Evolutionary conservation across 345 rosid species (phyloP), one percentile per base, ranked within the genome.

Genomic region (Sonneratia alba): DNA sequence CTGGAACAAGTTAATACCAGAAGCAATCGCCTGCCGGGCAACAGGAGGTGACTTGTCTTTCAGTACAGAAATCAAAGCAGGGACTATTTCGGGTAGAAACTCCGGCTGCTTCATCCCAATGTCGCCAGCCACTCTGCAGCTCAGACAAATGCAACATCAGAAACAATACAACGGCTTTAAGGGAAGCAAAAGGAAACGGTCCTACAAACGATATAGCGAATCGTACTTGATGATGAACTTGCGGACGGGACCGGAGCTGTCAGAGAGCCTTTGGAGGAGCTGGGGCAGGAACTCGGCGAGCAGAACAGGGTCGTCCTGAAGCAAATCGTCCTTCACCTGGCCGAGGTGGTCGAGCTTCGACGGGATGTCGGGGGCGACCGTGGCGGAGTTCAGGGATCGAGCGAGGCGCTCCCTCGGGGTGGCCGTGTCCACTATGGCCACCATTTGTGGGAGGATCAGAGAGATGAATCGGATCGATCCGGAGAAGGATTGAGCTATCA

Each of bases 31-130:
- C 81, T 92, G 98, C 72, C 97, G 88, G 70, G 84, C 89, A 71
- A 92, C 99, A 62, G 97, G 96, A 0, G 99, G 98, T 10, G 91
- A 85, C 76, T 73, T 85, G 75, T 95, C 99, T 14, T 88, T 82
- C 74, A 88, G 75, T 77, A 87, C 86, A 71, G 81, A 81, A n/a
- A 88, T 81, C 19, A 95, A 80, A 76, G 91, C 83, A 7, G 92
- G 96, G 38, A 85, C 90, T 69, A 95, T 83, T 67, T 92, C 94
- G 32, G 93, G 92, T 70, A 92, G 78, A 18, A 85, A 81, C 68
- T 92, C 96, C 53, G 82, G 70, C 82, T 92, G 85, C 83, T 85
- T 87, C 78, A 82, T 57, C 71, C 98, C 98, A 76, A 90, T 81
- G 53, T 89, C 92, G 72, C 98, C 96, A 75, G 91, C 79, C 56